These are phyloP conservation scores for Heliamphora exappendiculata DNA, from an alignment of 148 eudicot genomes.

Conservation along the genomic window DNA sequence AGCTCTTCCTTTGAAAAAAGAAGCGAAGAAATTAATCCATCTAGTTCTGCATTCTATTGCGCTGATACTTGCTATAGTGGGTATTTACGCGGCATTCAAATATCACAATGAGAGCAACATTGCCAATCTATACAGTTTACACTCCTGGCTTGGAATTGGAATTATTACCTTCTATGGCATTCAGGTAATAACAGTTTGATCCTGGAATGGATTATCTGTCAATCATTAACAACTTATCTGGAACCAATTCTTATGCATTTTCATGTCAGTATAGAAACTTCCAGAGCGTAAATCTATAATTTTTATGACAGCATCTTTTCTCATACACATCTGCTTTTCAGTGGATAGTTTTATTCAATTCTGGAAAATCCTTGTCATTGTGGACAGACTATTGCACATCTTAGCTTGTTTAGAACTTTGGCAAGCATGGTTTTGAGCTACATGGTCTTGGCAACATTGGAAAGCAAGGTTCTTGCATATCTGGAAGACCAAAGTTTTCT, in stretches of 20 bases:
- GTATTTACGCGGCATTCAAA: conserved; percentile 74
- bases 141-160: conserved; percentile 88
- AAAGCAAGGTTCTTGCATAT: neutral
- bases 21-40: conserved; percentile 70
- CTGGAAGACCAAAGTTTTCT: too few relatives aligned
- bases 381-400: neutral
- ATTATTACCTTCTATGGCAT: conserved; percentile 65
- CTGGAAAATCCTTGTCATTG: neutral
- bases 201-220: neutral
- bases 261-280: neutral
- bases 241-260: neutral
- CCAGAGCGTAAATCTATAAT: neutral
- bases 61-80: conserved; percentile 67
- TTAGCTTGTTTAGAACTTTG: neutral
- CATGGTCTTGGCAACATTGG: neutral
- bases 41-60: conserved; percentile 75
- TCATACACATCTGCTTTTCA: neutral
- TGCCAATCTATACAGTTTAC: conserved; percentile 82
- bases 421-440: neutral
- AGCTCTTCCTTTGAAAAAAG: conserved; percentile 61
- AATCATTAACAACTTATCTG: neutral
- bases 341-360: neutral
- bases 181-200: conserved; percentile 46
- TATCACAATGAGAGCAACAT: conserved; percentile 70
- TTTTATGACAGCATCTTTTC: neutral